A percentile compares a stretch with the other conserved stretches of the same genome.
phyloP scores from a whole-genome alignment of 257 asterid genomes.

The Ajuga chamaepitys region DNA sequence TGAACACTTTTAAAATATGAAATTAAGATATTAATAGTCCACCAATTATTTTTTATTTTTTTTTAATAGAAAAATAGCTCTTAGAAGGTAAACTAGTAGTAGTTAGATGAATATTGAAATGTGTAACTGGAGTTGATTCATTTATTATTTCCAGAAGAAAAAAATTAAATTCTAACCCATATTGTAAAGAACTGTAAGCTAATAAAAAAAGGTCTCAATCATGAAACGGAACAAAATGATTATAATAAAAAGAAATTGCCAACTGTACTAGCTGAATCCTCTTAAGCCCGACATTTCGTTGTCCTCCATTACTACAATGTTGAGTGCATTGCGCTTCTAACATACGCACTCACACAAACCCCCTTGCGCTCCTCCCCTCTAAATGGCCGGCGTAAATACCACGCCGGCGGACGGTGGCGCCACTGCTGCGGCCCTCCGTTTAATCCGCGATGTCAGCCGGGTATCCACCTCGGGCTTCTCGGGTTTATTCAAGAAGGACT shows the following conservation, averaged over 20 bases:
- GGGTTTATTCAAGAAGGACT: slow-evolving; percentile 80
- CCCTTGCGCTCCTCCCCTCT: slow-evolving; percentile 7
- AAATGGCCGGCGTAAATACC: slow-evolving; percentile 57
- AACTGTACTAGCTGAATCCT: slow-evolving; percentile 19
- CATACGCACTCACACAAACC: neutral
- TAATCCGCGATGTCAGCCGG: slow-evolving; percentile 55
- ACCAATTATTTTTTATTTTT: too few species aligned
- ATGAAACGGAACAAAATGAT: too few species aligned
- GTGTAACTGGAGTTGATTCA: too few species aligned
- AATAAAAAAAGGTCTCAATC: too few species aligned
- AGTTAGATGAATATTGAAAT: neutral
- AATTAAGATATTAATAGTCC: too few species aligned
- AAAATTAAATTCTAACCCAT: neutral
- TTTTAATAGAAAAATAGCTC: too few species aligned
- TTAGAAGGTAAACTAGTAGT: too few species aligned
- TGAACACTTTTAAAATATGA: too few species aligned
- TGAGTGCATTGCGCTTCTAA: slow-evolving; percentile 23
- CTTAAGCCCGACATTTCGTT: slow-evolving; percentile 14
- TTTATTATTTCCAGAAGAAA: neutral
- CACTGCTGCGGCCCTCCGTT: slow-evolving; percentile 37
- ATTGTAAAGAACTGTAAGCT: too few species aligned
- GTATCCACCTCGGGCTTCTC: slow-evolving; percentile 61
- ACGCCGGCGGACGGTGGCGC: slow-evolving; percentile 25
- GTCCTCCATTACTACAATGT: slow-evolving; percentile 28
- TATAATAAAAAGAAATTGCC: slow-evolving; percentile 5